Evolutionary conservation across 306 rosid genomes (phyloP), one percentile per base, ranked within the genome.

Genomic region (Oxytropis ochrocephala): DNA sequence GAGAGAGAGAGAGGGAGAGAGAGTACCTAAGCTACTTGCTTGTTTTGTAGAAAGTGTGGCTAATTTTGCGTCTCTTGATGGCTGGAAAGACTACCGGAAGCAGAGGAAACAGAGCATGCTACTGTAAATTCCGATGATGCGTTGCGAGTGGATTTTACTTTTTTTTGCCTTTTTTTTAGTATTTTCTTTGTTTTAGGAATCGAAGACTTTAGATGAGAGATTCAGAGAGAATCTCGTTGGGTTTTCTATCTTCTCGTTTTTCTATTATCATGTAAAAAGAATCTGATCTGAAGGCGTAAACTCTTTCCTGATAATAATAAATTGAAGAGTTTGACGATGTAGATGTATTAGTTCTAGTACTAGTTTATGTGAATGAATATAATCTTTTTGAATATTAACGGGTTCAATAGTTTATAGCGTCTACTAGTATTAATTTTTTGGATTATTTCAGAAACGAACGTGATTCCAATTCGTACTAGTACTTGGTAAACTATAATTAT

Each of bases 31-130:
- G 29, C 29, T 24, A 14, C 39, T 21, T 35, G 17, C 3, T 29
- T 8, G 16, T 35, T 35, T 0, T 35, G 14, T 10, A n/a, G 50
- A 9, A 67, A 51, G 44, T 6, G 16, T 51, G 14, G 48, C 70
- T 55, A 52, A 21, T 67, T 73, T 73, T 67, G 72, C 59, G 29
- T 21, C 48, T 17, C 19, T 8, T 38, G 0, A 54, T 11, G 16
- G 4, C 6, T 0, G 8, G 17, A 50, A 58, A 24, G 16, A 46
- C 78, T 70, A 70, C 64, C 47, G 38, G 70, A 33, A 38, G 78
- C 78, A 58, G 82, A 72, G 78, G 74, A 66, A 72, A 57, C 74
- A 72, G 70, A 72, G 70, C 43, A 72, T 8, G 19, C 3, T 56
- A 6, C 11, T 78, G 82, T 72, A 57, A 51, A 65, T 78, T 78